A percentile compares a stretch with the other conserved stretches of the same genome.
These are phyloP conservation scores for Cutaneotrichosporon cyanovorans DNA, from an alignment of 1,284 basidiomycete genomes.

Conservation along the genomic window DNA sequence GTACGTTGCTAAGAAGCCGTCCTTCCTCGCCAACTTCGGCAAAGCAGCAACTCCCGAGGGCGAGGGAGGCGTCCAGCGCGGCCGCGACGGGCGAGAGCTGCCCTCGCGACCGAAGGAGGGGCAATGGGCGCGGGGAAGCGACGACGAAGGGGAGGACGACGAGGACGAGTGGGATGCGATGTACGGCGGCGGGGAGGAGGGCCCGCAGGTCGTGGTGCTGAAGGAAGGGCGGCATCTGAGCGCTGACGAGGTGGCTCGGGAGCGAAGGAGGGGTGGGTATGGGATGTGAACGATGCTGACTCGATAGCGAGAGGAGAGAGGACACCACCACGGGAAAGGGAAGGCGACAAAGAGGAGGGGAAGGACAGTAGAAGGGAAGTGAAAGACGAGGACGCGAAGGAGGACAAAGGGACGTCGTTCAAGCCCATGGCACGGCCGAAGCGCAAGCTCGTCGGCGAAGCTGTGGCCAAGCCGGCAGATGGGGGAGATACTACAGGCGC, in stretches of 20 bases:
- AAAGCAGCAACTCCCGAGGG: not conserved
- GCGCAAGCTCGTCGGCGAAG: constrained; percentile 2
- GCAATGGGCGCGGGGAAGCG: constrained; percentile 28
- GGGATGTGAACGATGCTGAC: not conserved
- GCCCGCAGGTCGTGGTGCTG: constrained; percentile 74
- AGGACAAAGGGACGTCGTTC: not conserved
- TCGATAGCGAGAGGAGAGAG: constrained; percentile 5
- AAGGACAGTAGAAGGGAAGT: too few relatives aligned
- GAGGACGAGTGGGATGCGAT: constrained; percentile 64
- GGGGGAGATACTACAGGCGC: constrained; percentile 4
- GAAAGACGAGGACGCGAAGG: not conserved
- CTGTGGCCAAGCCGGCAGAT: not conserved
- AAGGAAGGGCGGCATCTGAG: constrained; percentile 74
- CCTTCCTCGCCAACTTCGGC: constrained; percentile 40
- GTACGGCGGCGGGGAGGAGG: constrained; percentile 71
- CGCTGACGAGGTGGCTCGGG: constrained; percentile 64
- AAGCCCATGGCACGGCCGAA: not conserved
- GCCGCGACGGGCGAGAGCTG: constrained; percentile 14
- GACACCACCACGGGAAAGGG: not conserved
- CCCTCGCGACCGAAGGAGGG: constrained; percentile 36
- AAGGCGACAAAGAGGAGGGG: too few relatives aligned
- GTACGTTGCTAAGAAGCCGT: constrained; percentile 36
- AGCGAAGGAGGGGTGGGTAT: constrained; percentile 61
- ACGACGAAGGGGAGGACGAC: constrained; percentile 40
- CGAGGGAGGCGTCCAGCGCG: not conserved